These are phyloP conservation scores for Gautieria morchelliformis DNA, from an alignment of 768 basidiomycete genomes.

Conservation along the genomic window DNA sequence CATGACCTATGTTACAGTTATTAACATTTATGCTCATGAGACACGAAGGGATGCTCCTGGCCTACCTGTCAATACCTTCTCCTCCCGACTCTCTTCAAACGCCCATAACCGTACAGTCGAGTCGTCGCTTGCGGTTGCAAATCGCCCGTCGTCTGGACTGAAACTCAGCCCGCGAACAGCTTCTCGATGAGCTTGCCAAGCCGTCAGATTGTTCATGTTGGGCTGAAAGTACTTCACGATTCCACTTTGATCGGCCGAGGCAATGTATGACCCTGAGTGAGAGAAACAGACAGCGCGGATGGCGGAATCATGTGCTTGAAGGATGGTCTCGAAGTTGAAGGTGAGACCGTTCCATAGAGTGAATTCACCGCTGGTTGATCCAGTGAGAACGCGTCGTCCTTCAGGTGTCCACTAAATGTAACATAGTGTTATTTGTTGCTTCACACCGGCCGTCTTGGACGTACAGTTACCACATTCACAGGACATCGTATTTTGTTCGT, in stretches of 20 bases:
- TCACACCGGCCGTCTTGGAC: constrained; percentile 23
- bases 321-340: constrained; percentile 98
- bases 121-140: constrained; percentile 95
- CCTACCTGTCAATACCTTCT: constrained; percentile 75
- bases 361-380: constrained; percentile 95
- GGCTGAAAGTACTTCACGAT: constrained; percentile 98
- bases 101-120: constrained; percentile 92
- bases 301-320: constrained; percentile 96
- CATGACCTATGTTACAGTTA: constrained; percentile 58
- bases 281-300: constrained; percentile 87
- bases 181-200: constrained; percentile 90
- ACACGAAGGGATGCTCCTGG: neutral
- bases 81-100: constrained; percentile 85
- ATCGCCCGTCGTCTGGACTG: constrained; percentile 83
- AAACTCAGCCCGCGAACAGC: constrained; percentile 88
- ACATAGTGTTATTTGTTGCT: neutral
- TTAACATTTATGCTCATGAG: neutral
- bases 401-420: constrained; percentile 90
- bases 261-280: constrained; percentile 87
- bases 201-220: constrained; percentile 97
- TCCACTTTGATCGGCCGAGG: constrained; percentile 87
- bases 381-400: constrained; percentile 85
- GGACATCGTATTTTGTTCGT: constrained; percentile 98
- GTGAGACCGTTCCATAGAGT: constrained; percentile 98
- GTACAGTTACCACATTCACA: constrained; percentile 86